Evolutionary conservation across 768 basidiomycete genomes (phyloP).

Genomic region (Hygrophoropsis aurantiaca): DNA sequence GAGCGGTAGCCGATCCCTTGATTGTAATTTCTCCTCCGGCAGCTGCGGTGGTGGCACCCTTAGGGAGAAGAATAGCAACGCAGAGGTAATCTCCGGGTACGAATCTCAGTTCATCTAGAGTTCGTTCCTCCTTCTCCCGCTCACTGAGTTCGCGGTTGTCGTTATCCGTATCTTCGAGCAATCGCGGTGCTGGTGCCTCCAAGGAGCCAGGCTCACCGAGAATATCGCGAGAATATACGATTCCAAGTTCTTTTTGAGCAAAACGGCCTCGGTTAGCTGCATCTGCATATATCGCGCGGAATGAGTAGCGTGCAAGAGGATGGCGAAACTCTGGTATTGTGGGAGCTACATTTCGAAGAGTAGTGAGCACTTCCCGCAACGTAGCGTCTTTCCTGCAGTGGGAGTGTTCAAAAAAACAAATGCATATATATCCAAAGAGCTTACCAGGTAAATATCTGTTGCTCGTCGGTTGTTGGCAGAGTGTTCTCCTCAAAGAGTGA

Average conservation of each 20-base stretch:
- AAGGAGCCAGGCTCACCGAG: conserved; percentile 75
- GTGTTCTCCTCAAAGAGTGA: conserved; percentile 75
- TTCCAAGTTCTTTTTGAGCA: conserved; percentile 76
- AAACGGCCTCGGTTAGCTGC: conserved; percentile 69
- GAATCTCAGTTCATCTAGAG: conserved; percentile 77
- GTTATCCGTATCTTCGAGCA: conserved; percentile 49
- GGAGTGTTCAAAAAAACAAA: background rate
- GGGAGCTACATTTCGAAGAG: conserved; percentile 71
- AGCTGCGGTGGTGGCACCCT: conserved; percentile 45
- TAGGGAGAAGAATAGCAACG: conserved; percentile 74
- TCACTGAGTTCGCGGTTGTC: conserved; percentile 37
- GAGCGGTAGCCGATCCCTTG: conserved; percentile 42
- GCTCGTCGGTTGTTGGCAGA: conserved; percentile 77
- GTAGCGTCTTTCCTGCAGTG: conserved; percentile 88
- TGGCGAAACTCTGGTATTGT: conserved; percentile 72
- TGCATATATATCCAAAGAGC: conserved; percentile 12
- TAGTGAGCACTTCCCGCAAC: conserved; percentile 74
- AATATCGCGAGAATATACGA: conserved; percentile 82
- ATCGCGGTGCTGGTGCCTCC: conserved; percentile 54
- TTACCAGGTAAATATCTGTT: conserved; percentile 81
- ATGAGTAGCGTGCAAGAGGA: conserved; percentile 78
- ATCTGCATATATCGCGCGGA: conserved; percentile 79
- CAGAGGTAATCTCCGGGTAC: conserved; percentile 80
- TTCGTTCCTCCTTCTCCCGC: conserved; percentile 61
- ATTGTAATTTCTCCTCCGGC: conserved; percentile 51